Percentiles rank a stretch among this genome's conserved stretches.
These are phyloP conservation scores for Fusarium albidum DNA, from an alignment of 2,329 filamentous ascomycete species.

Conservation along the genomic window DNA sequence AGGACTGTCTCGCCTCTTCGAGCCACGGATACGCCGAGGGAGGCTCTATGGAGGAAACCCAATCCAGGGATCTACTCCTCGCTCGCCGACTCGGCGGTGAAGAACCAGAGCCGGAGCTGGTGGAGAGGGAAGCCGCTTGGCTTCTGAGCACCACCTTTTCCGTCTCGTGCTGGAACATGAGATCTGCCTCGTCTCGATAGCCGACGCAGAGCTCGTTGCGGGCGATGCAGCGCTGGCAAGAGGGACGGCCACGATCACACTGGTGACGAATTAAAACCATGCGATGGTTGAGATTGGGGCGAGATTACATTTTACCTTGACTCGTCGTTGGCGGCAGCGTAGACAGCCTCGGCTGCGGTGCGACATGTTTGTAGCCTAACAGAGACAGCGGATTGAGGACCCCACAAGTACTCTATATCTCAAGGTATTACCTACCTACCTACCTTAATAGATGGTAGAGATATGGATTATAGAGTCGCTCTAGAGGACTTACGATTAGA, in stretches of 20 bases:
- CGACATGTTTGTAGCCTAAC: too few relatives aligned
- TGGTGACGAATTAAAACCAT: neutral
- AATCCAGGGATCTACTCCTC: constrained; percentile 27
- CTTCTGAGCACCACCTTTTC: constrained; percentile 38
- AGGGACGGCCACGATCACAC: constrained; percentile 47
- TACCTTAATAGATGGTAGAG: too few relatives aligned
- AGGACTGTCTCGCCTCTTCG: constrained; percentile 10
- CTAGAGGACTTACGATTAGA: too few relatives aligned
- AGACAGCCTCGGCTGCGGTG: constrained; percentile 45
- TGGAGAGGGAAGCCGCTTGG: constrained; percentile 14
- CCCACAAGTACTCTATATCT: too few relatives aligned
- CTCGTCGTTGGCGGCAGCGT: constrained; percentile 43
- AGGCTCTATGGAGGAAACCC: constrained; percentile 1
- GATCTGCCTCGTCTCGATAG: constrained; percentile 48
- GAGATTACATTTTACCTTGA: constrained; percentile 33
- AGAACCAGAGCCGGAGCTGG: constrained; percentile 11
- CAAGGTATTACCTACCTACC: too few relatives aligned
- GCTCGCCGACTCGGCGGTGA: constrained; percentile 11
- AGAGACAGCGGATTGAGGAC: too few relatives aligned
- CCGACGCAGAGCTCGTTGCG: constrained; percentile 49
- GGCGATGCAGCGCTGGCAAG: constrained; percentile 47
- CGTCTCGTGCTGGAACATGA: constrained; percentile 49
- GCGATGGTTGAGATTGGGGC: neutral
- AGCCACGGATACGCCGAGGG: constrained; percentile 36
- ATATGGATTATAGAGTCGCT: too few relatives aligned